Base-by-base conservation (phyloP, 495 filamentous ascomycete genomes). In the Talaromyces stipitatus region DNA sequence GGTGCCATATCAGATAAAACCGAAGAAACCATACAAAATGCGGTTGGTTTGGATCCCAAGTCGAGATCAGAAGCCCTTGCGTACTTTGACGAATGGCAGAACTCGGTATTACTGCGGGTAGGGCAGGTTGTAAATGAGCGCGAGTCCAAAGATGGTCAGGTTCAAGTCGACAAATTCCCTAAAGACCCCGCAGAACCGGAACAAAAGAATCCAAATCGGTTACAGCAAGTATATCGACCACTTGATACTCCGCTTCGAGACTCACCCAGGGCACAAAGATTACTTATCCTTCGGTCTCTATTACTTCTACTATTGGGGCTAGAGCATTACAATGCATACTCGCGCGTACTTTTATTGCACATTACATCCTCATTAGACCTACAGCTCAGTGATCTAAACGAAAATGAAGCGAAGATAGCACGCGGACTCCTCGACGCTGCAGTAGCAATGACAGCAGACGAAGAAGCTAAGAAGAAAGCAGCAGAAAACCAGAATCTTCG, bases 261-360 rank as follows among this genome's bases (percentile, higher is more conserved):
- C 3, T 67, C 80, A 27, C 67, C 72, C 0, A 73, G 72, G 55
- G 63, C 71, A 16, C 76, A 66, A 43, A 69, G 68, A 46, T 65
- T 76, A 27, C 69, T 82, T n/a, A 76, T 82, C 51, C 65, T 82
- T 12, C 76, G 81, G 58, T 82, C 85, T 1, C 72, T 92, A 38
- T 71, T 96, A 3, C 75, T 96, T 7, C 69, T 95, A 20, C 61
- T 92, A 23, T 75, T 96, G 20, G 91, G 88, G 6, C 67, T 95
- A n/a, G 85, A 94, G 65, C 82, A 89, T 54, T 95, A 96, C 66
- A 78, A 77, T 56, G 81, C 87, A 9, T 83, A 87, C 53, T 91
- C 90, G 4, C 81, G 91, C 16, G 79, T 92, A 14, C 67, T 95
- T 9, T 79, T 96, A 28, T 66, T 92, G 8, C 75, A 86, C 61